Conservation (phyloP, 2,329 filamentous ascomycete species). For the Sphaerulina vaccinii region DNA sequence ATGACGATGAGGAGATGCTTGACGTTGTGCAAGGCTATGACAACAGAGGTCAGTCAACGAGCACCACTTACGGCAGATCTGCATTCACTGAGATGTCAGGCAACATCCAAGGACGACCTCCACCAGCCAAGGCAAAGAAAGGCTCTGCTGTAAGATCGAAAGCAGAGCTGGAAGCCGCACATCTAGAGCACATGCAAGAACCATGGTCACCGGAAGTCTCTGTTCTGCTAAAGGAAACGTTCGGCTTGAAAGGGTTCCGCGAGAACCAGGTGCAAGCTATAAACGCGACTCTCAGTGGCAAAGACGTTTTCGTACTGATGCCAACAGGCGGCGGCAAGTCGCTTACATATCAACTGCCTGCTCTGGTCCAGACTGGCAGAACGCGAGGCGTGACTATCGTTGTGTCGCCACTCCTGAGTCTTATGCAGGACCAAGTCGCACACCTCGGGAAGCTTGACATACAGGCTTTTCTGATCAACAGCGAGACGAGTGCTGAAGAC, state of each 20-base stretch:
- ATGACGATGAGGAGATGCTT: conserved; percentile 42
- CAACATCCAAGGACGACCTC: conserved; percentile 23
- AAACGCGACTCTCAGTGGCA: conserved; percentile 82
- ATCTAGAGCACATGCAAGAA: conserved; percentile 41
- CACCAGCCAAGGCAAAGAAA: conserved; percentile 31
- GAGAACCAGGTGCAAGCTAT: conserved; percentile 93
- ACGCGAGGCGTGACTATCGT: conserved; percentile 88
- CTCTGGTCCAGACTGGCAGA: conserved; percentile 75
- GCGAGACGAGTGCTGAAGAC: conserved; percentile 65
- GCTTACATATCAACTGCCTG: conserved; percentile 91
- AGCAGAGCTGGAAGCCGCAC: conserved; percentile 26
- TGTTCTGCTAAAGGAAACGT: conserved; percentile 74
- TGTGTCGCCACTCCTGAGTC: conserved; percentile 86
- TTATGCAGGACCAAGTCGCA: conserved; percentile 96
- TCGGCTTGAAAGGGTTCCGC: conserved; percentile 82
- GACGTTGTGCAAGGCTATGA: conserved; percentile 47
- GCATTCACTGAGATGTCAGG: conserved; percentile 37
- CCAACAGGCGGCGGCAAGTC: conserved; percentile 97
- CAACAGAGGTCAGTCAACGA: conserved; percentile 33
- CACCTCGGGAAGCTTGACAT: conserved; percentile 75
- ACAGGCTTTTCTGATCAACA: conserved; percentile 77
- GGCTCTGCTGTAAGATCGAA: conserved; percentile 19
- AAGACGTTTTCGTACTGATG: conserved; percentile 95
- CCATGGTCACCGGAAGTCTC: conserved; percentile 87
- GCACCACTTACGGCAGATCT: conserved; percentile 18